Base-by-base conservation (phyloP, 352 stramenopile genomes). In the Globisporangium orthogonon region DNA sequence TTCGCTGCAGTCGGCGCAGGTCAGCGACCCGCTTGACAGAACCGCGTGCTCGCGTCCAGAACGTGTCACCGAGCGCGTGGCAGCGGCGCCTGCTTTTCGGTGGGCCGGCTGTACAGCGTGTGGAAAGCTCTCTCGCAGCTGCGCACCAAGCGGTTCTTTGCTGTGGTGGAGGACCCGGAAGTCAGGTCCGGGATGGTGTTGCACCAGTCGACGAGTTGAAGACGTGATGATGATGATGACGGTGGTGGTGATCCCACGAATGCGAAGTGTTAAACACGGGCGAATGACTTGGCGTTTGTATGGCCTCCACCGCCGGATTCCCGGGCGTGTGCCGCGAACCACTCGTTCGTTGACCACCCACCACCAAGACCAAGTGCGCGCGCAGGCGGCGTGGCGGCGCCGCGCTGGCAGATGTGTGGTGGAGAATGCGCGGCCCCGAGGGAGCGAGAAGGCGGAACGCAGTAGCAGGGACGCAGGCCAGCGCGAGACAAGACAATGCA, bases 321-420 rank as follows among this genome's bases (percentile, higher is more conserved):
- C 54, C 33, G 30, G 55, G 56, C 56, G 56, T 62, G 56, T 62
- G 56, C 56, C 56, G 49, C 56, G 30, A 55, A 41, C 48, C 56
- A 62, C 49, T 56, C 56, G 56, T 62, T 61, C 49, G 41, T 31
- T n/a, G 41, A 9, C 43, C 45, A 48, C 39, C 49, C 39, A 37
- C 39, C 52, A 57, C 52, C 15, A 41, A 0, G 14, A 9, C 49
- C 30, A 28, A 52, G 47, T 10, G 35, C 35, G 35, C 31, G 31
- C 31, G 31, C 31, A 9, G 9, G 31, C 31, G 31, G 40, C 40
- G 40, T 28, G 41, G 41, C 41, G 41, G 15, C 41, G 41, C 15
- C 41, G n/a, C 15, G 6, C 6, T 17, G 41, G n/a, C n/a, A 17
- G n/a, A 47, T 47, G 41, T 11, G n/a, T 47, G 14, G 41, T 23